Conservation (phyloP, 2,329 filamentous ascomycete species). For the Cadophora sp. region DNA sequence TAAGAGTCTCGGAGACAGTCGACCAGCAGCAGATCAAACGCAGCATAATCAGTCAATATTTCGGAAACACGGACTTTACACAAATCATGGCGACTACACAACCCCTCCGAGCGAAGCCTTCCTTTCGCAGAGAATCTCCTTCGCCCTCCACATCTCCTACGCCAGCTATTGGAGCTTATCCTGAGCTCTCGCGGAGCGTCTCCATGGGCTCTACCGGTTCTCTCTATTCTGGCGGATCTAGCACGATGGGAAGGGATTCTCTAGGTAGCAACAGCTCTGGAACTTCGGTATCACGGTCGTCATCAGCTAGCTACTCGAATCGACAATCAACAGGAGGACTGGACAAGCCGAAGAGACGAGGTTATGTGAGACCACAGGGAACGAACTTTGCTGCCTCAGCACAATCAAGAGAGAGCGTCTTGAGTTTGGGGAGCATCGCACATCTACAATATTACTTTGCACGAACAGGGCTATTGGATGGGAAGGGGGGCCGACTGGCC, state of each 20-base stretch:
- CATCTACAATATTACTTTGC: conserved; percentile 99
- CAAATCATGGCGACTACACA: conserved; percentile 50
- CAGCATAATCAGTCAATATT: conserved; percentile 21
- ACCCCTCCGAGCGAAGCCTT: conserved; percentile 38
- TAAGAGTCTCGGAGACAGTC: conserved; percentile 3
- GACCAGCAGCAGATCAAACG: conserved; percentile 17
- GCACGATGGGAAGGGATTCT: conserved; percentile 58
- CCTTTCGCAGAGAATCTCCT: conserved; percentile 56
- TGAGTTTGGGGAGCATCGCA: conserved; percentile 94
- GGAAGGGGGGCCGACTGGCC: conserved; percentile 86
- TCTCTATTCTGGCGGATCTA: conserved; percentile 51
- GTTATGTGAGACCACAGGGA: conserved; percentile 46
- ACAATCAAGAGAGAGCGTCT: conserved; percentile 88
- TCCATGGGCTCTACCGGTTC: conserved; percentile 61
- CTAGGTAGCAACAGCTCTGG: conserved; percentile 54
- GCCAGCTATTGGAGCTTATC: conserved; percentile 21
- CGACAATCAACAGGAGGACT: conserved; percentile 53
- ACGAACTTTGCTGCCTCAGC: conserved; percentile 85
- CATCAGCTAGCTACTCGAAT: conserved; percentile 60
- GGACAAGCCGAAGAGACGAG: conserved; percentile 47
- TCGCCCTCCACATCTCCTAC: conserved; percentile 56
- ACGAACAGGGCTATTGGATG: conserved; percentile 88
- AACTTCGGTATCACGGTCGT: conserved; percentile 63
- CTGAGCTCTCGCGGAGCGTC: conserved; percentile 67
- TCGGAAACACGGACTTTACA: conserved; percentile 25